A percentile compares a stretch with the other conserved stretches of the same genome.
Conservation (phyloP, 2,329 filamentous ascomycete genomes). For the Reticulascus tulasneorum region DNA sequence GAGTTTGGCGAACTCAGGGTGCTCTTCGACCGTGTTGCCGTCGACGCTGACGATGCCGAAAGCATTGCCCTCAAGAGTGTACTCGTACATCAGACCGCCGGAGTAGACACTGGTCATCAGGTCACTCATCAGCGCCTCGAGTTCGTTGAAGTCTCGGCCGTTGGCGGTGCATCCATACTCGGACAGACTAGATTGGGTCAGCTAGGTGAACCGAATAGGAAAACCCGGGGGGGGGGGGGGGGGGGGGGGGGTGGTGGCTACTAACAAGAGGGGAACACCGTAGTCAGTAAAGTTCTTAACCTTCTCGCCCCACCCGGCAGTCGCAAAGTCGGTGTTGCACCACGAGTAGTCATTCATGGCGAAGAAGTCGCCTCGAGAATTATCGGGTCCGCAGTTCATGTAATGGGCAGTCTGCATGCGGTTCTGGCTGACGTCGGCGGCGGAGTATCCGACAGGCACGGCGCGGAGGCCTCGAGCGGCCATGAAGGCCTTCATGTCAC, state of each 20-base stretch:
- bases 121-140: constrained; percentile 71
- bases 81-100: constrained; percentile 94
- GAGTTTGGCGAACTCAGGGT: constrained; percentile 58
- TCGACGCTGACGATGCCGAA: constrained; percentile 74
- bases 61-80: constrained; percentile 72
- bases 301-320: constrained; percentile 81
- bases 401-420: constrained; percentile 82
- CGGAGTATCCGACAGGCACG: constrained; percentile 72
- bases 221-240: neutral
- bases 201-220: neutral
- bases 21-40: constrained; percentile 50
- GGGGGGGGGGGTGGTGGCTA: constrained; percentile 23
- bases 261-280: constrained; percentile 76
- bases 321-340: constrained; percentile 68
- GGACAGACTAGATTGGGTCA: constrained; percentile 55
- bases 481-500: constrained; percentile 72
- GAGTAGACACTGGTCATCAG: constrained; percentile 91
- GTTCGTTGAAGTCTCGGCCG: constrained; percentile 76
- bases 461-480: constrained; percentile 56
- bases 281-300: constrained; percentile 84
- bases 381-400: constrained; percentile 88
- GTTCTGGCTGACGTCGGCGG: constrained; percentile 80
- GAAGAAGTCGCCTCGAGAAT: constrained; percentile 83
- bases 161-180: constrained; percentile 89
- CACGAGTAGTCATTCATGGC: constrained; percentile 89